Evolutionary conservation across 2,329 filamentous ascomycete genomes (phyloP).

Genomic region (Celoporthe dispersa): DNA sequence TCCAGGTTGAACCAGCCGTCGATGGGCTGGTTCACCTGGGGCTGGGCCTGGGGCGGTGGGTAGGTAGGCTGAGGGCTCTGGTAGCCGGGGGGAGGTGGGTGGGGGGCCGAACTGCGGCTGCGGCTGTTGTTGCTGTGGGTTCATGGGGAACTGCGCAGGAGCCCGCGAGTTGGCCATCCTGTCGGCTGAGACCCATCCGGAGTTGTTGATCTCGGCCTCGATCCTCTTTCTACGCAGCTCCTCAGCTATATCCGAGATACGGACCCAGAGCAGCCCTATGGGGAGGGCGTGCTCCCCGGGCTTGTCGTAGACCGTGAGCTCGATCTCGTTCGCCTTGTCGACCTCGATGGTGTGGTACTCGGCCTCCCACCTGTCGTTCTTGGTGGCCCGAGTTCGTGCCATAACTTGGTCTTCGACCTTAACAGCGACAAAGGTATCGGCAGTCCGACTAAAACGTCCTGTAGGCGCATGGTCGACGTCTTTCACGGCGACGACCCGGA

Average conservation of each 20-base stretch:
- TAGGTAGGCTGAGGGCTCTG: constrained; percentile 35
- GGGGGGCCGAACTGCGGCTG: constrained; percentile 49
- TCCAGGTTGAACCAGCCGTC: constrained; percentile 98
- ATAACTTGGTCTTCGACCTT: constrained; percentile 96
- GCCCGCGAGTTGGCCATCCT: constrained; percentile 73
- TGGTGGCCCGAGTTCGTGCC: constrained; percentile 81
- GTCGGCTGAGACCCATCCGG: constrained; percentile 96
- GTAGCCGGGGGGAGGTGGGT: constrained; percentile 47
- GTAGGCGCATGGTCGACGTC: constrained; percentile 93
- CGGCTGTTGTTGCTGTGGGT: constrained; percentile 42
- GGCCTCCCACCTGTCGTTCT: constrained; percentile 88
- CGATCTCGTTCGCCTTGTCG: constrained; percentile 98
- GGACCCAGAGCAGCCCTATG: constrained; percentile 93
- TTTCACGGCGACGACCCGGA: constrained; percentile 85
- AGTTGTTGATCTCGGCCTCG: constrained; percentile 91
- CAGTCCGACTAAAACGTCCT: constrained; percentile 82
- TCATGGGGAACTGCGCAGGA: constrained; percentile 64
- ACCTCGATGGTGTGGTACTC: constrained; percentile 92
- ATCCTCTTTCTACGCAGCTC: constrained; percentile 98
- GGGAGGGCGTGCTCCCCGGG: constrained; percentile 87
- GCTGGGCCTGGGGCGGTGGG: constrained; percentile 46
- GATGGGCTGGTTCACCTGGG: constrained; percentile 66
- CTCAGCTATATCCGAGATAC: constrained; percentile 95
- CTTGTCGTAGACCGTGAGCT: constrained; percentile 97
- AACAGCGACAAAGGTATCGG: constrained; percentile 93